phyloP scores from a whole-genome alignment of 306 rosid species.

The Cercis canadensis region DNA sequence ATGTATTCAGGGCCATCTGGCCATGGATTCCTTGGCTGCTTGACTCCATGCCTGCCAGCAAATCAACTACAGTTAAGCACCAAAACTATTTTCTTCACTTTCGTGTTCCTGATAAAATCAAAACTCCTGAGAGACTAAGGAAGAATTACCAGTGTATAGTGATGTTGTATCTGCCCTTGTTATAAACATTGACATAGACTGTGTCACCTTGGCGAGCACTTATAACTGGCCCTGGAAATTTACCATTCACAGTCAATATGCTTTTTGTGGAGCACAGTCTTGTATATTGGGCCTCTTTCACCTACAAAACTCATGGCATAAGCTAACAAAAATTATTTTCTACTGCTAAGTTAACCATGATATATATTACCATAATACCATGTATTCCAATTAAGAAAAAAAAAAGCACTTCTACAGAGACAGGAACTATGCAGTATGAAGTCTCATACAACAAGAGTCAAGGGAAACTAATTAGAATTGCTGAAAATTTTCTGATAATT shows the following conservation, averaged over 20 bases:
- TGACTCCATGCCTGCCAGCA: constrained; percentile 58
- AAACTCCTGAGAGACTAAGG: background rate
- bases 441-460: constrained; percentile 9
- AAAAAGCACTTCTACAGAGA: too few relatives aligned
- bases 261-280: constrained; percentile 41
- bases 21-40: constrained; percentile 58
- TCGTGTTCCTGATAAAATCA: background rate
- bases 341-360: background rate
- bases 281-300: constrained; percentile 35
- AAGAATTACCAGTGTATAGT: constrained; percentile 40
- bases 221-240: constrained; percentile 44
- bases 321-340: background rate
- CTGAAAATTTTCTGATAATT: too few relatives aligned
- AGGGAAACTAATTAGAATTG: too few relatives aligned
- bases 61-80: background rate
- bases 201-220: constrained; percentile 36
- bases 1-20: constrained; percentile 60
- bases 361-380: too few relatives aligned
- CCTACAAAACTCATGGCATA: constrained; percentile 22
- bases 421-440: background rate
- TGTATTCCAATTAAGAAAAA: too few relatives aligned
- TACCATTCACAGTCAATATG: constrained; percentile 43
- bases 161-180: constrained; percentile 38
- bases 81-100: too few relatives aligned
- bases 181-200: constrained; percentile 34